Evolutionary conservation across 2,329 filamentous ascomycete genomes (phyloP), one percentile per base, ranked within the genome.

Genomic region (Alternaria consortialis): DNA sequence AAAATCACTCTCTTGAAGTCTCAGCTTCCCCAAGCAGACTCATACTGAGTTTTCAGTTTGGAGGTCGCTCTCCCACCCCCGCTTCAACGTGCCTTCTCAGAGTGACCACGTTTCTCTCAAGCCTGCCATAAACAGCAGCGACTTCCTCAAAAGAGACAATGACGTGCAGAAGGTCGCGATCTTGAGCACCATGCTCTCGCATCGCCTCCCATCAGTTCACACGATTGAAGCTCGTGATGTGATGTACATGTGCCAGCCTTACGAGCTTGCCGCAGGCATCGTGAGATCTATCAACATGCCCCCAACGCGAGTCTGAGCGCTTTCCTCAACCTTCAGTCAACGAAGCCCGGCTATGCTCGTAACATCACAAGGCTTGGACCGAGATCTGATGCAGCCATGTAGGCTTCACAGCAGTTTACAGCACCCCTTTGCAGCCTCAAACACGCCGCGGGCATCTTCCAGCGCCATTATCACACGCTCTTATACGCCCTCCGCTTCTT

Each of bases 51-150:
- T 27, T 13, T 36, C 40, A 12, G 37, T 29, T 39, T 47, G 34
- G 36, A 13, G 7, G 13, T 17, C 37, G 52, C 13, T 29, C 17
- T 20, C 34, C 8, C 27, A 7, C 27, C n/a, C 36, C 27, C 20
- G 8, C 50, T 36, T n/a, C 42, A 43, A 3, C 20, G 56, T 58
- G 50, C 50, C 51, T 59, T 50, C 56, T 36, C 7, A 34, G 20
- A 27, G 37, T 36, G 54, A 43, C 36, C 23, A 7, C 7, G 25
- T 15, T 51, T 29, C 44, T 20, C 20, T 15, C 37, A 6, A 40
- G 5, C 13, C n/a, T 56, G 43, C 43, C 53, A 36, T 36, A 51
- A 29, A 5, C 20, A 27, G 29, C 12, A 34, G n/a, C 37, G n/a
- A n/a, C 20, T 56, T 47, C 29, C 29, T 27, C 34, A 27, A 31